Evolutionary conservation across 1,139 yeast species (phyloP).

Genomic region (Debaryomyces fabryi): DNA sequence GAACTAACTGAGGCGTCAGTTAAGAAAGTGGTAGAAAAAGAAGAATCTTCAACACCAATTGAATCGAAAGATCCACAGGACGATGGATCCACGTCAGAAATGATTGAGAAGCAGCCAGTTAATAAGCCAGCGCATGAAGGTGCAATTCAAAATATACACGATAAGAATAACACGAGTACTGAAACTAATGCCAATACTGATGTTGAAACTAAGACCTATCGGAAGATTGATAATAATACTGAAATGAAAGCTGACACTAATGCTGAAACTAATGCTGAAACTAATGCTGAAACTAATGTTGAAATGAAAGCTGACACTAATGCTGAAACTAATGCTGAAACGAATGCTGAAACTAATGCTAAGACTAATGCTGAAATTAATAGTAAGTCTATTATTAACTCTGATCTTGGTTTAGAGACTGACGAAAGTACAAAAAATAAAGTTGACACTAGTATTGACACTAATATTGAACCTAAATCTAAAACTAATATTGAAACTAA

Average conservation of each 20-base stretch:
- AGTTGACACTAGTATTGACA: neutral
- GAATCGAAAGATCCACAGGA: neutral
- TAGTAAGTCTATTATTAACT: neutral
- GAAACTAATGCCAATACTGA: neutral
- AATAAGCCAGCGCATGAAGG: neutral
- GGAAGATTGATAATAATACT: too few relatives aligned
- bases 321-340: too few relatives aligned
- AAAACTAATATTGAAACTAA: neutral
- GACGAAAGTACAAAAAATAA: neutral
- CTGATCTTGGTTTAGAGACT: neutral
- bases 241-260: neutral
- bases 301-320: neutral
- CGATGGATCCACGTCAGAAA: neutral
- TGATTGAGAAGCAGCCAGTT: constrained; percentile 8
- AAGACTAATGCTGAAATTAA: neutral
- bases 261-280: neutral
- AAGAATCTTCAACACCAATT: neutral
- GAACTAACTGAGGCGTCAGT: constrained; percentile 7
- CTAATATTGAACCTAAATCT: neutral
- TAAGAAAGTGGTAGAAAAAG: neutral
- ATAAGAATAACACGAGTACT: neutral
- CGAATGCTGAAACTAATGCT: neutral
- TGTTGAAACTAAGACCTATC: too few relatives aligned
- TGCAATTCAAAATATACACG: neutral
- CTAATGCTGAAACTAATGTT: neutral